Conservation (phyloP, 768 basidiomycete genomes). For the Pisolithus tinctorius region DNA sequence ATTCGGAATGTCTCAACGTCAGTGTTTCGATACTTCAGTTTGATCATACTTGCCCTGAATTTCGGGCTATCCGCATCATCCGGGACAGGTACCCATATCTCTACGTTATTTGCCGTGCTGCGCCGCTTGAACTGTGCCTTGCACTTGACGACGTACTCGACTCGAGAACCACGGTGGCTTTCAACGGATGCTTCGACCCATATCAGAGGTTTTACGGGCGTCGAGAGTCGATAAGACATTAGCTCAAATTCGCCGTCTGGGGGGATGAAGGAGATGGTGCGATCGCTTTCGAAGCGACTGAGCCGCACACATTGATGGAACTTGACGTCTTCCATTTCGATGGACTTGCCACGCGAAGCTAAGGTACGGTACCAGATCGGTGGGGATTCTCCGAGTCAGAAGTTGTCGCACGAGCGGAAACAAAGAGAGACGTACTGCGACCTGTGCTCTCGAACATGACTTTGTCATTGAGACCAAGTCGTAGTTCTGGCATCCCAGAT, state of each 20-base stretch:
- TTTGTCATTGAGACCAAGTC: constrained; percentile 95
- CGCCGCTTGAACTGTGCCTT: constrained; percentile 97
- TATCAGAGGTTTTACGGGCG: constrained; percentile 92
- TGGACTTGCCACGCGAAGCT: constrained; percentile 93
- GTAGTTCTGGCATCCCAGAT: constrained; percentile 97
- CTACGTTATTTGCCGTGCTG: constrained; percentile 96
- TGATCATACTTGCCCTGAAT: constrained; percentile 58
- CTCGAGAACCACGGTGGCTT: constrained; percentile 84
- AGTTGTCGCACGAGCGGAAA: no score
- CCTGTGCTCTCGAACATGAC: constrained; percentile 99
- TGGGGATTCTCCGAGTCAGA: background rate
- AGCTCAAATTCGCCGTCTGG: constrained; percentile 99
- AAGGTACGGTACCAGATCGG: constrained; percentile 4
- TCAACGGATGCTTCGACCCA: constrained; percentile 95
- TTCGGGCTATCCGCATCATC: constrained; percentile 98
- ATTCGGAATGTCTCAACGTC: background rate
- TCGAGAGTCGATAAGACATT: constrained; percentile 95
- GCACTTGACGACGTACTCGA: constrained; percentile 94
- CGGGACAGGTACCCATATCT: constrained; percentile 97
- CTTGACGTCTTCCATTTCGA: constrained; percentile 99
- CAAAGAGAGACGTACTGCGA: constrained; percentile 54
- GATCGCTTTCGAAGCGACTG: constrained; percentile 95
- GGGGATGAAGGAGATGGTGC: constrained; percentile 98
- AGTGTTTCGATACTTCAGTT: background rate
- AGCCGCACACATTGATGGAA: constrained; percentile 99